Evolutionary conservation across 257 asterid species (phyloP), one percentile per base, ranked within the genome.

Genomic region (Plantago ovata): DNA sequence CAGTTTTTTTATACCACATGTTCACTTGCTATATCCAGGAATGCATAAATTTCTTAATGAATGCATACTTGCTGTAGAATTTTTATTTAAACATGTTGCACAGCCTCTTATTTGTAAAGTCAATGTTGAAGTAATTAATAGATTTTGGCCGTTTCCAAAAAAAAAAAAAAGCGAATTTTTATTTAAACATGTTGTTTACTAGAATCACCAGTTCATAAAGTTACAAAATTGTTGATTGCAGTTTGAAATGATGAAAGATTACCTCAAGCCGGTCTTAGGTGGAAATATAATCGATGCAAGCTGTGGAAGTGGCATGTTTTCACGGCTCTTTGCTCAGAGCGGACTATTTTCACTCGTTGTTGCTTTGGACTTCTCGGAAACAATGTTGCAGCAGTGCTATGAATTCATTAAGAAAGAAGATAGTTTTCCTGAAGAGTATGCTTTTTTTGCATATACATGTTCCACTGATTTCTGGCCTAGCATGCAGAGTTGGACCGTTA

Each of bases 271-370:
- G 58, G 85, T 83, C 49, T 56, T 79, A 57, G 97, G 97, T 21
- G 96, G 97, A 53, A 90, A 70, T 42, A 84, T 89, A 51, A 53
- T 86, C 41, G 96, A 90, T 77, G 97, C 97, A 61, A 90, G 95
- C 58, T 90, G 98, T 33, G 98, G 91, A 41, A 90, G 98, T 63
- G 95, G 95, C 41, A 62, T 87, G 76, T 83, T 90, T 70, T 78
- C 95, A 10, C 67, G 98, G 46, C 85, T 82, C 32, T 90, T 86
- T 28, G 87, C 88, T 58, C 80, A 79, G 71, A 90, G 95, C 21
- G 75, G 89, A 57, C 69, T 82, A n/a, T 87, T 90, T 67, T 82
- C 94, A 60, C 71, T 72, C 14, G 87, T 87, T 4, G 75, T 90
- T 62, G 96, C 87, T 50, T 72, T 87, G 77, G 96, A 87, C 66